These are phyloP conservation scores for Nicotiana obtusifolia DNA, from an alignment of 257 asterid genomes.

Conservation along the genomic window DNA sequence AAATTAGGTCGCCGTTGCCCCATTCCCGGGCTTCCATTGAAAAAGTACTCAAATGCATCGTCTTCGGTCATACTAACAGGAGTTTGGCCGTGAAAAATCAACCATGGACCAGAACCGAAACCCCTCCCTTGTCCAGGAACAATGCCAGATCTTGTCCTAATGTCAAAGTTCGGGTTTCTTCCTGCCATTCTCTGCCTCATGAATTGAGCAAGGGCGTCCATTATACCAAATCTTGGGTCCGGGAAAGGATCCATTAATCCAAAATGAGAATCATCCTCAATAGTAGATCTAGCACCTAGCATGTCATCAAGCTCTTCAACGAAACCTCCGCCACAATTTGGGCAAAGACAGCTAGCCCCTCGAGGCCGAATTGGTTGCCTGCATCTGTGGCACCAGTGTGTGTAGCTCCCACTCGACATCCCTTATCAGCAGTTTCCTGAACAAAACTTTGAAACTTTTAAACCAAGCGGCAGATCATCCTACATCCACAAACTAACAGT, in stretches of 20 bases:
- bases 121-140: constrained; percentile 32
- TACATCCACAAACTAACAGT: constrained; percentile 4
- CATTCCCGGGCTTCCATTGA: constrained; percentile 26
- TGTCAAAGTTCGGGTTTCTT: constrained; percentile 57
- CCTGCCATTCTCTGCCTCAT: constrained; percentile 81
- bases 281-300: constrained; percentile 18
- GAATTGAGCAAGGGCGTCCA: constrained; percentile 69
- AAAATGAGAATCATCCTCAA: constrained; percentile 31
- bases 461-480: constrained; percentile 1
- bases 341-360: constrained; percentile 41
- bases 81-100: constrained; percentile 42
- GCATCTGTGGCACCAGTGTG: constrained; percentile 96
- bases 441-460: constrained; percentile 3
- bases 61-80: constrained; percentile 21
- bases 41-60: constrained; percentile 29
- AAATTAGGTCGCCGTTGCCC: constrained; percentile 31
- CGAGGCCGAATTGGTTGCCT: constrained; percentile 49
- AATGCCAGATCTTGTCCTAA: constrained; percentile 52
- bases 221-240: constrained; percentile 39
- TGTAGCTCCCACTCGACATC: constrained; percentile 38
- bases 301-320: constrained; percentile 71
- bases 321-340: constrained; percentile 75
- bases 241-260: constrained; percentile 28
- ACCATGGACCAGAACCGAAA: constrained; percentile 44
- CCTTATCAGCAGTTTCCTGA: not conserved